A percentile compares a stretch with the other conserved stretches of the same genome.
Evolutionary conservation across 495 filamentous ascomycete species (phyloP).

Genomic region (Daldinia childiae): DNA sequence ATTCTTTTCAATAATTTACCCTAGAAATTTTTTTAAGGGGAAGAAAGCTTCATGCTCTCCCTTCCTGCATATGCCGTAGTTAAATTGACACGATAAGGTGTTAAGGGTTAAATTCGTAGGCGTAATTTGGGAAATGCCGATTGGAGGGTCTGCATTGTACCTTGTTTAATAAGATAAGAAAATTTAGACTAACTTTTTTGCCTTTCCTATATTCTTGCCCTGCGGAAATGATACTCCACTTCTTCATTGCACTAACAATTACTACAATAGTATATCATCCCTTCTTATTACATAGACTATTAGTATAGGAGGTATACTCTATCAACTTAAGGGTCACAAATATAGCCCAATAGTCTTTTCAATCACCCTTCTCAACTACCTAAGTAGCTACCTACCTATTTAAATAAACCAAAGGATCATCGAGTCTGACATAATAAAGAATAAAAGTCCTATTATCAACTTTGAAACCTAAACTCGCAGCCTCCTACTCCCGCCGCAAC

Average conservation of each 20-base stretch:
- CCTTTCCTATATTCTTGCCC: conserved; percentile 1
- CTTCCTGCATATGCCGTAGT: conserved; percentile 11
- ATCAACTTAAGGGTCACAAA: neutral
- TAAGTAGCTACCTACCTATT: neutral
- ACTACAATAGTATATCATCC: neutral
- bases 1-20: neutral
- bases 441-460: neutral
- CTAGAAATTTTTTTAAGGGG: conserved; percentile 16
- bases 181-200: neutral
- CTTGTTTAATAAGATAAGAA: conserved; percentile 1
- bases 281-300: neutral
- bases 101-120: conserved; percentile 15
- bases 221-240: conserved; percentile 25
- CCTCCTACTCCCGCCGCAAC: neutral
- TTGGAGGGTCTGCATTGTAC: conserved; percentile 7
- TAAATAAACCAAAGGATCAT: conserved; percentile 8
- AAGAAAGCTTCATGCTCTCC: conserved; percentile 3
- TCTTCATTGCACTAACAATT: neutral
- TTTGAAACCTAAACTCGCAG: neutral
- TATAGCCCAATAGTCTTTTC: neutral
- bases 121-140: conserved; percentile 19
- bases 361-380: neutral
- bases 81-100: conserved; percentile 27
- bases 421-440: conserved; percentile 10
- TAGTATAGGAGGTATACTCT: neutral